A percentile compares a stretch with the other conserved stretches of the same genome.
phyloP scores from a whole-genome alignment of 1,139 yeast genomes.

The Geotrichum europaeum region DNA sequence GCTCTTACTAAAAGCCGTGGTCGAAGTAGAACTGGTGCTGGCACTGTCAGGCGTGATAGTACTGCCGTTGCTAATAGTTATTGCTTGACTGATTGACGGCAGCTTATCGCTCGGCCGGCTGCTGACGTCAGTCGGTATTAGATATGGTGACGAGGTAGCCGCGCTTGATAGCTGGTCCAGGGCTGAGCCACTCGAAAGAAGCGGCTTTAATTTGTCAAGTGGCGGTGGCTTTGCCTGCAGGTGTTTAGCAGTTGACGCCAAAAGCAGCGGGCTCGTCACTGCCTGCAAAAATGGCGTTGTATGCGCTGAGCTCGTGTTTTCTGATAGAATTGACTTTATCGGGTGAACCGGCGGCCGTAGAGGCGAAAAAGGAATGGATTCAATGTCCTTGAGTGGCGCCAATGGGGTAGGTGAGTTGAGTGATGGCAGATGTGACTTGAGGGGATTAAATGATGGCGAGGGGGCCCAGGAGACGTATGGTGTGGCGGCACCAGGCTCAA shows the following conservation, averaged over 20 bases:
- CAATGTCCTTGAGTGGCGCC: conserved; percentile 6
- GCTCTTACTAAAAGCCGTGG: conserved; percentile 18
- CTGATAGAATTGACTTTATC: conserved; percentile 1
- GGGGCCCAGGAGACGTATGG: conserved; percentile 8
- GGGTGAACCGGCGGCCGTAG: conserved; percentile 6
- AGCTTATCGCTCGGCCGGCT: neutral
- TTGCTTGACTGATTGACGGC: neutral
- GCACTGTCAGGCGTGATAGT: conserved; percentile 2
- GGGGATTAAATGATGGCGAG: conserved; percentile 10
- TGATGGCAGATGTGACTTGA: neutral
- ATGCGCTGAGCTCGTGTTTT: neutral
- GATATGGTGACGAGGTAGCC: conserved; percentile 27
- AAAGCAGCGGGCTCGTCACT: conserved; percentile 19
- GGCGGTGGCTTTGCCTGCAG: neutral
- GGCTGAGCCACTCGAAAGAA: conserved; percentile 14
- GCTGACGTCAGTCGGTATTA: conserved; percentile 10
- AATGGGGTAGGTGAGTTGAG: conserved; percentile 6
- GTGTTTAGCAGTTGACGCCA: conserved; percentile 10
- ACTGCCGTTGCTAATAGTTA: neutral
- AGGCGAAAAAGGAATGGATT: conserved; percentile 5
- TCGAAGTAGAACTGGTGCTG: neutral
- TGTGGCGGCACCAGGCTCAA: neutral
- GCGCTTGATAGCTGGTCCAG: conserved; percentile 27
- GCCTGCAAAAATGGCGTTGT: conserved; percentile 9
- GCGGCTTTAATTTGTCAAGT: neutral